Conservation (phyloP, 352 stramenopile genomes). For the Lagenidium sp. region DNA sequence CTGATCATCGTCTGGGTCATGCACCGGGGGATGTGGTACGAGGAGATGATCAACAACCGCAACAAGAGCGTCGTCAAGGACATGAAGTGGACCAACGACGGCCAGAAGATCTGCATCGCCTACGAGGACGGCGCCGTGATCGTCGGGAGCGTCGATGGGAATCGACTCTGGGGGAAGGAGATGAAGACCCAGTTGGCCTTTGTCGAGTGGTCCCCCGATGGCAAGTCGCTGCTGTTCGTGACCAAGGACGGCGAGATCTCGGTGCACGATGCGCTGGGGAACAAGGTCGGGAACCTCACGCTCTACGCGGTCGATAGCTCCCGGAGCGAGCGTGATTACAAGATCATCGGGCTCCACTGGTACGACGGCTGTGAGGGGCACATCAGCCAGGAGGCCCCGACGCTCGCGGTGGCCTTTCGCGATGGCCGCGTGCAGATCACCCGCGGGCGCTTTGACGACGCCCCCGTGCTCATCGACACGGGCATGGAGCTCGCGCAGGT, state of each 20-base stretch:
- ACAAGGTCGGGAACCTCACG: constrained; percentile 73
- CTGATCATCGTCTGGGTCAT: constrained; percentile 96
- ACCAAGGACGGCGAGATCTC: constrained; percentile 78
- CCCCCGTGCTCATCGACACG: constrained; percentile 87
- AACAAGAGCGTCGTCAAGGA: constrained; percentile 92
- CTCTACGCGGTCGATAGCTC: constrained; percentile 60
- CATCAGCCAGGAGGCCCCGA: constrained; percentile 81
- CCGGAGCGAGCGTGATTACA: constrained; percentile 42
- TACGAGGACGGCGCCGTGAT: constrained; percentile 94
- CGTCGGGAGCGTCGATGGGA: constrained; percentile 91
- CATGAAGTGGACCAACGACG: constrained; percentile 94
- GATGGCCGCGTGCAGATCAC: constrained; percentile 90
- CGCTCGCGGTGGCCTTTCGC: constrained; percentile 87
- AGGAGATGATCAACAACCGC: constrained; percentile 97
- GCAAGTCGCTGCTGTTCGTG: constrained; percentile 84
- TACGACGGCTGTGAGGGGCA: constrained; percentile 86
- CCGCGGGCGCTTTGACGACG: constrained; percentile 76
- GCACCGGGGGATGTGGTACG: constrained; percentile 91
- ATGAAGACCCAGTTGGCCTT: constrained; percentile 87
- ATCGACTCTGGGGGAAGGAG: constrained; percentile 92
- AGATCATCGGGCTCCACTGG: constrained; percentile 78
- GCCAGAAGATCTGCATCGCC: constrained; percentile 93
- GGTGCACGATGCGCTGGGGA: constrained; percentile 83
- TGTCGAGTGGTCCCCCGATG: constrained; percentile 92
- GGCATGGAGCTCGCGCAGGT: constrained; percentile 78